phyloP scores from a whole-genome alignment of 2,329 filamentous ascomycete genomes.

The Cercospora sp. region DNA sequence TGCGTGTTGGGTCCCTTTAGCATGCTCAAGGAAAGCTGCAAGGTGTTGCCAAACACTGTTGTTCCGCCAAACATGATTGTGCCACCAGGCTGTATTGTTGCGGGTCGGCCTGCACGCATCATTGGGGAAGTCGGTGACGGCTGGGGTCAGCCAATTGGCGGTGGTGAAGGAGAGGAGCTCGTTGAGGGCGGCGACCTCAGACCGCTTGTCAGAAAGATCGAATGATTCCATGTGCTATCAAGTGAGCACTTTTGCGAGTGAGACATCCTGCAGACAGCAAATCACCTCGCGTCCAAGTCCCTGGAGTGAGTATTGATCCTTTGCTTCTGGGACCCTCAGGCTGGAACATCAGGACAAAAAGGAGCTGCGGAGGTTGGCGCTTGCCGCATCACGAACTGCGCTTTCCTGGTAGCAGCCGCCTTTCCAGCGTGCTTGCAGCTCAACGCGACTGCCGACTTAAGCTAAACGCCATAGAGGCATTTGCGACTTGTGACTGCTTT shows the following conservation, averaged over 20 bases:
- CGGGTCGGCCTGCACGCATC: conserved; percentile 74
- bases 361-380: neutral
- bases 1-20: conserved; percentile 81
- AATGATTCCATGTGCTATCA: conserved; percentile 30
- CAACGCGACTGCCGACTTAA: neutral
- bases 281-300: neutral
- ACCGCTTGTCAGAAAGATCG: conserved; percentile 51
- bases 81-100: conserved; percentile 89
- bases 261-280: neutral
- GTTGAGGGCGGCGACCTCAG: conserved; percentile 54
- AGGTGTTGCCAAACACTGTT: conserved; percentile 79
- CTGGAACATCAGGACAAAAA: neutral
- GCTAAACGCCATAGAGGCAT: too few species aligned
- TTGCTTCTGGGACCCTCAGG: neutral
- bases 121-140: conserved; percentile 80
- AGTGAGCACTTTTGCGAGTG: neutral
- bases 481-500: too few species aligned
- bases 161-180: conserved; percentile 48
- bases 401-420: neutral
- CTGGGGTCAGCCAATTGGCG: conserved; percentile 46
- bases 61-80: conserved; percentile 88
- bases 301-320: neutral
- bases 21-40: conserved; percentile 91
- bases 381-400: neutral
- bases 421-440: neutral